These are phyloP conservation scores for Hydnum rufescens DNA, from an alignment of 768 basidiomycete genomes.

Conservation along the genomic window DNA sequence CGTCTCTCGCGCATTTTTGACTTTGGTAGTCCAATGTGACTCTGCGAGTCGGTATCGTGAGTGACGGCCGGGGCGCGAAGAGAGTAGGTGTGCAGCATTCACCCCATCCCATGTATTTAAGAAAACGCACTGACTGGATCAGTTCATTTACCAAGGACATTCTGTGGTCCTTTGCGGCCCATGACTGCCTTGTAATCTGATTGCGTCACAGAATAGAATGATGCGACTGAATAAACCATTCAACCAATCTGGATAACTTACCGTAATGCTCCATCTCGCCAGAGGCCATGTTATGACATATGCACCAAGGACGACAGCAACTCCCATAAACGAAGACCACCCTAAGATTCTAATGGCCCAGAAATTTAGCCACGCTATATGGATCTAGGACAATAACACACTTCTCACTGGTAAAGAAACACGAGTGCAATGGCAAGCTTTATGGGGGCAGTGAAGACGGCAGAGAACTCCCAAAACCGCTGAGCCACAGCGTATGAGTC, in stretches of 20 bases:
- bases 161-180: slow-evolving; percentile 36
- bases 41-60: slow-evolving; percentile 20
- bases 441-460: slow-evolving; percentile 39
- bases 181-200: slow-evolving; percentile 3
- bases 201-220: too few species aligned
- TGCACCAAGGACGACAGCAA: slow-evolving; percentile 39
- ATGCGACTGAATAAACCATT: too few species aligned
- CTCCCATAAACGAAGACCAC: slow-evolving; percentile 57
- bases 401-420: slow-evolving; percentile 48
- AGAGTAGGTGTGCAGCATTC: slow-evolving; percentile 9
- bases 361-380: background rate
- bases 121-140: slow-evolving; percentile 49
- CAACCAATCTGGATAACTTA: slow-evolving; percentile 13
- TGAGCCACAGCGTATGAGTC: slow-evolving; percentile 52
- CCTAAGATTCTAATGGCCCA: slow-evolving; percentile 37
- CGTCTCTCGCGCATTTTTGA: slow-evolving; percentile 31
- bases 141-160: slow-evolving; percentile 61
- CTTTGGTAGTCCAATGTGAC: slow-evolving; percentile 37
- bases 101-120: slow-evolving; percentile 69
- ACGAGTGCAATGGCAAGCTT: slow-evolving; percentile 43
- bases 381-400: background rate
- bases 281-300: slow-evolving; percentile 47
- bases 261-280: slow-evolving; percentile 42
- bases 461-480: slow-evolving; percentile 54
- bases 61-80: background rate